phyloP scores from a whole-genome alignment of 805 yeast species.

The Kodamaea restingae region DNA sequence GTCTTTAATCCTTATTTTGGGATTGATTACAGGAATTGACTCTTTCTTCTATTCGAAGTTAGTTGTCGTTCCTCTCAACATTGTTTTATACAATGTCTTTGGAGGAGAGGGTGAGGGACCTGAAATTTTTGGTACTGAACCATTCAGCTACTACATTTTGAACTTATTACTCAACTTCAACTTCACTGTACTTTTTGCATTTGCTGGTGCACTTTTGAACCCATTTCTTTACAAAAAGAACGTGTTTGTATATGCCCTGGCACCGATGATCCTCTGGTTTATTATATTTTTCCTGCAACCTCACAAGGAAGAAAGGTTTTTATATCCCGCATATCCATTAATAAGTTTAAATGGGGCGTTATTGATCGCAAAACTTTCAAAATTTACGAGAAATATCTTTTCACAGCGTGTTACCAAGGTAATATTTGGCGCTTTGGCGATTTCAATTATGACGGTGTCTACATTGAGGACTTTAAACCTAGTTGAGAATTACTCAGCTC shows the following conservation, averaged over 20 bases:
- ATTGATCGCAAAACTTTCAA: conserved; percentile 22
- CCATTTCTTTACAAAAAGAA: conserved; percentile 14
- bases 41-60: conserved; percentile 56
- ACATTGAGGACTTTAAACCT: conserved; percentile 56
- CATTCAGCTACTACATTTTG: conserved; percentile 62
- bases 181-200: conserved; percentile 42
- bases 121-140: conserved; percentile 84
- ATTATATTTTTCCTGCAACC: conserved; percentile 68
- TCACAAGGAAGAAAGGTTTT: conserved; percentile 89
- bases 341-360: conserved; percentile 62
- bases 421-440: conserved; percentile 29
- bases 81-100: conserved; percentile 74
- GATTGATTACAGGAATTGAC: conserved; percentile 45
- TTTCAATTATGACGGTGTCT: conserved; percentile 22
- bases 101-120: conserved; percentile 77
- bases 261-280: conserved; percentile 65
- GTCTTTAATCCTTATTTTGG: conserved; percentile 17
- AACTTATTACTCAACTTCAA: conserved; percentile 78
- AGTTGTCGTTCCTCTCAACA: conserved; percentile 74
- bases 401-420: conserved; percentile 11
- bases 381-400: conserved; percentile 3
- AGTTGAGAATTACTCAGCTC: conserved; percentile 67
- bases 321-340: conserved; percentile 79
- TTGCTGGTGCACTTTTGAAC: conserved; percentile 32
- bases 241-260: conserved; percentile 13